A percentile compares a stretch with the other conserved stretches of the same genome.
Evolutionary conservation across 1,284 basidiomycete species (phyloP).

Genomic region (Butyriboletus appendiculatus): DNA sequence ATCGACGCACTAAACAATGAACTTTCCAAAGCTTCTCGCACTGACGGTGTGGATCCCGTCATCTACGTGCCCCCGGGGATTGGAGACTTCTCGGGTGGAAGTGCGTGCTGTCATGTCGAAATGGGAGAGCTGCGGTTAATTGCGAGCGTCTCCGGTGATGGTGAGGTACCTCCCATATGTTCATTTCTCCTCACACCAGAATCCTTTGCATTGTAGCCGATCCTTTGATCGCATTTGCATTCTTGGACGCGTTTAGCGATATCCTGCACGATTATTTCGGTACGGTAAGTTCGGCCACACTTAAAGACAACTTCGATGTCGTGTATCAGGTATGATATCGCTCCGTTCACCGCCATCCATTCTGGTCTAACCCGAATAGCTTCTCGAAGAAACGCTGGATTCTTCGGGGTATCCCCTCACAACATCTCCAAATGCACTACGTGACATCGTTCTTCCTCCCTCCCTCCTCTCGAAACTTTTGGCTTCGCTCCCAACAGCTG

Average conservation of each 20-base stretch:
- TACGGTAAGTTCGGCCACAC: conserved; percentile 57
- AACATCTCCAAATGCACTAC: conserved; percentile 89
- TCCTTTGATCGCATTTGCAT: conserved; percentile 87
- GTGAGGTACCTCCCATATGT: conserved; percentile 44
- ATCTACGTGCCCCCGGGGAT: conserved; percentile 59
- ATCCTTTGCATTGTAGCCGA: conserved; percentile 57
- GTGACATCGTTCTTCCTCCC: conserved; percentile 91
- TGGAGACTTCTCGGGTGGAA: conserved; percentile 46
- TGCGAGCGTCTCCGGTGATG: conserved; percentile 79
- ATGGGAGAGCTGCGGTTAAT: conserved; percentile 77
- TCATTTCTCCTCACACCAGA: background rate
- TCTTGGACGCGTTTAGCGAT: conserved; percentile 82
- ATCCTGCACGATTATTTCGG: conserved; percentile 85
- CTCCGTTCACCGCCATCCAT: background rate
- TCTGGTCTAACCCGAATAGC: conserved; percentile 44
- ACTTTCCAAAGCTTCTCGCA: conserved; percentile 53
- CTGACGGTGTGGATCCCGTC: conserved; percentile 67
- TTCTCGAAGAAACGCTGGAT: conserved; percentile 95
- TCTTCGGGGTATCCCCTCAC: conserved; percentile 91
- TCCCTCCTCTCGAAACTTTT: conserved; percentile 81
- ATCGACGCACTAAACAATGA: conserved; percentile 85
- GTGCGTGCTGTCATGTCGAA: conserved; percentile 81
- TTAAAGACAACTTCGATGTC: conserved; percentile 94
- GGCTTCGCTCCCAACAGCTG: conserved; percentile 53
- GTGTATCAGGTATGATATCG: conserved; percentile 78